Evolutionary conservation across 495 filamentous ascomycete species (phyloP), one percentile per base, ranked within the genome.

Genomic region (Barbatosphaeria neglecta): DNA sequence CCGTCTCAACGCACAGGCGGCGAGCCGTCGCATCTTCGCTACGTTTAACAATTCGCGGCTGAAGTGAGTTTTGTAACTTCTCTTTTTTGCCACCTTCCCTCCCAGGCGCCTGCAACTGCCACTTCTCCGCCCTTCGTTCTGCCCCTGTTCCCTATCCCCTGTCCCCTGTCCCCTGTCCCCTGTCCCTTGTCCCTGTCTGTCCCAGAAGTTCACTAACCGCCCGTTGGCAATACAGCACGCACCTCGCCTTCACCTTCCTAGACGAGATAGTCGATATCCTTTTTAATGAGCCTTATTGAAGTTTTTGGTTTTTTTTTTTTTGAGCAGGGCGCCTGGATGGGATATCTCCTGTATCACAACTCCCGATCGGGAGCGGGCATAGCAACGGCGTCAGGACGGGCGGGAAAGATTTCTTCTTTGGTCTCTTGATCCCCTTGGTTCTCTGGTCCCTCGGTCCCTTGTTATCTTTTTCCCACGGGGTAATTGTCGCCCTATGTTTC

Each of bases 1-100:
- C 13, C 68, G 85, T 48, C 74, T 81, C 31, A 94, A 93, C 66
- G 87, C 87, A 15, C 85, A 90, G 61, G 85, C 79, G 41, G 87
- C 87, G 23, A 83, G 84, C 20, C 70, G 87, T 47, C 76, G 85
- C 41, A 75, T 90, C 38, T 87, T 87, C 62, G 87, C 84, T 6
- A 86, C 81, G 7, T 71, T 93, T 47, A 94, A 93, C 57, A 93
- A 92, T 59, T 65, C 72, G 45, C 69, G 79, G 52, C 57, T 83
- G 44, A 90, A 88, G 79, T 81, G 62, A 55, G 77, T 46, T 44
- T n/a, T n/a, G n/a, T n/a, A n/a, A n/a, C n/a, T n/a, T n/a, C 20
- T 20, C 25, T 24, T 46, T 27, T 20, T 22, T 19, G 38, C 13
- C 13, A 7, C 46, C 35, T 23, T 53, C 24, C 23, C 15, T 20